Evolutionary conservation across 2,329 filamentous ascomycete species (phyloP), one percentile per base, ranked within the genome.

Genomic region (Epichloe hybrida): DNA sequence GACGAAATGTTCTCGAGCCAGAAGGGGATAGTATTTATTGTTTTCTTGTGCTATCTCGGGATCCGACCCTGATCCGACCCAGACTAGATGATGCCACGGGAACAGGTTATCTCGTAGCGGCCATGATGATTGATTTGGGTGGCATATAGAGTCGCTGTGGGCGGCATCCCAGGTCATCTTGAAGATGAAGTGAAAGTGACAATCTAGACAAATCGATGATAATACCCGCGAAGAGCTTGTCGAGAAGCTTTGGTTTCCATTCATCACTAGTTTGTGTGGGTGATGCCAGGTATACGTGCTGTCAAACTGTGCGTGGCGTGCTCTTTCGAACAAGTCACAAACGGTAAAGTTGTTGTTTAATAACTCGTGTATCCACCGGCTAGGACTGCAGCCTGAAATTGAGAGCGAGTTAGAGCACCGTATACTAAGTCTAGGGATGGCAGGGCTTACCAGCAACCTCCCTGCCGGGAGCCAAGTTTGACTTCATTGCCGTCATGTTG

Each of bases 131-230:
- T 68, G 62, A 5, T 55, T 55, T 3, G 58, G 50, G 36, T 66
- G 57, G 55, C 69, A 71, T 5, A 65, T 53, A 6, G 57, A 53
- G 4, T 58, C 53, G 5, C 48, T 38, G n/a, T 66, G 60, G 2
- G 54, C 48, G 15, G 60, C 55, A 3, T 66, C 59, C 63, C 66
- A 69, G 9, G 56, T 51, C 52, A 67, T 63, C 23, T 62, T 67
- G 56, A 71, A 66, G 48, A 71, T 59, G 48, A 71, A 70, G 54
- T 71, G 69, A 36, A 67, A 68, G 48, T 69, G 66, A 47, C 69
- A 71, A 43, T 68, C 64, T 12, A 69, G 57, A 51, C 69, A 71
- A 9, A 71, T 59, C 3, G 67, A 59, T 4, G 69, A 70, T 1
- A 71, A 50, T 2, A 65, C 35, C 2, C 59, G 59, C 6, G 53